Evolutionary conservation across 164 flowering plant species (phyloP), one percentile per base, ranked within the genome.

Genomic region (Cinnamomum micranthum): DNA sequence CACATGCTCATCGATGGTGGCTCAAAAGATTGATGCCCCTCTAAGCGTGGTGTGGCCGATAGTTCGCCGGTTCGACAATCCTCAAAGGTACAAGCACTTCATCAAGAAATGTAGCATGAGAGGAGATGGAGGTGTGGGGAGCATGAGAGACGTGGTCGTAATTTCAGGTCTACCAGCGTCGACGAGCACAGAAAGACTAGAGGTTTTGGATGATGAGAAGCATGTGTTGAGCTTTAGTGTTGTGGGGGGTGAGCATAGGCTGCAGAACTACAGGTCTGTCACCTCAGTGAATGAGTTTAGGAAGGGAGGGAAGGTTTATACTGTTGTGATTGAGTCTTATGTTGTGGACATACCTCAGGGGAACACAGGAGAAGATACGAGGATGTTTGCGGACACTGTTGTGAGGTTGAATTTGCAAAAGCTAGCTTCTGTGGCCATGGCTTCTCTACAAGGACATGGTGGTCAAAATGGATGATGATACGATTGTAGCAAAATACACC

Each of bases 141-240:
- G 92, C 78, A 77, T 92, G 9, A 70, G 97, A 6, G 92, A 88
- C 12, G 90, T 91, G n/a, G 85, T 85, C 0, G 90, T 89, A 0
- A 86, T 91, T 0, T 92, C 95, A 6, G 97, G 95, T 2, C 83
- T 92, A 1, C 95, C 95, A 12, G 95, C 97, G 0, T 84, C 92
- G 22, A 88, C 91, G 2, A 91, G 94, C 85, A 88, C 88, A 0
- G 95, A 92, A 77, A 78, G 88, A 74, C 84, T 92, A 0, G 95
- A 92, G 86, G 81, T 88, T 50, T 27, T 92, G 67, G 94, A 92
- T 60, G 97, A 91, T 58, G 87, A 91, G 72, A 81, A 70, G 63
- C 89, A 86, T 51, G 75, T 92, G 1, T 50, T 92, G 31, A 88
- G 95, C 83, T 91, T 92, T 68, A 80, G 91, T 68, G 91, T 92